These are phyloP conservation scores for Mycena alexandri DNA, from an alignment of 768 basidiomycete species.

Conservation along the genomic window DNA sequence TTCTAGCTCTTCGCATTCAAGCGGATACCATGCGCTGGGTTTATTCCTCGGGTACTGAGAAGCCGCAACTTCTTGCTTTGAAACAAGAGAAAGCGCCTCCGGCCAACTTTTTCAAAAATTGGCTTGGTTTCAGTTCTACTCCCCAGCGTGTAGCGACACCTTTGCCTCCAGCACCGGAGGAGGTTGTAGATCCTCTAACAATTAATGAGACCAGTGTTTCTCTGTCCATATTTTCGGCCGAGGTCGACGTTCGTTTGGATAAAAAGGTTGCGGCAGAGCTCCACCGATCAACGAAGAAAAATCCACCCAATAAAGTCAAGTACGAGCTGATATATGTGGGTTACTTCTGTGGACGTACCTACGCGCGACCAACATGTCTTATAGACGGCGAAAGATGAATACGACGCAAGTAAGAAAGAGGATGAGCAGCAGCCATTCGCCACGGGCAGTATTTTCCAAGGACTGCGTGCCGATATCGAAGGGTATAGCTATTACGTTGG, in stretches of 20 bases:
- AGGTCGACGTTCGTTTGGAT: slow-evolving; percentile 73
- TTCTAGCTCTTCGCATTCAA: slow-evolving; percentile 77
- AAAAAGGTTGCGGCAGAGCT: slow-evolving; percentile 80
- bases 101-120: slow-evolving; percentile 59
- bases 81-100: slow-evolving; percentile 51
- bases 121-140: slow-evolving; percentile 58
- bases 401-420: slow-evolving; percentile 78
- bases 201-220: slow-evolving; percentile 68
- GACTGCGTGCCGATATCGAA: slow-evolving; percentile 87
- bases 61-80: slow-evolving; percentile 53
- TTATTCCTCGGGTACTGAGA: slow-evolving; percentile 75
- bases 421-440: slow-evolving; percentile 69
- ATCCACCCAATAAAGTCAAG: slow-evolving; percentile 80
- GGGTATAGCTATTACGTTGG: slow-evolving; percentile 61
- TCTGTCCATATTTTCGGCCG: slow-evolving; percentile 75
- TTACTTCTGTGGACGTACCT: slow-evolving; percentile 18
- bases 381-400: slow-evolving; percentile 87
- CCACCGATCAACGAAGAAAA: slow-evolving; percentile 94
- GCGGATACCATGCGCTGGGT: slow-evolving; percentile 88
- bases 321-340: slow-evolving; percentile 89
- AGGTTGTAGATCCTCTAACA: slow-evolving; percentile 51
- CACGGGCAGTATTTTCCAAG: slow-evolving; percentile 88
- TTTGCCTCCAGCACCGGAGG: slow-evolving; percentile 50
- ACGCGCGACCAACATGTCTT: slow-evolving; percentile 8
- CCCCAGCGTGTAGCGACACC: slow-evolving; percentile 53